Evolutionary conservation across 1,139 yeast genomes (phyloP), one percentile per base, ranked within the genome.

Genomic region (Nakaseomyces sp.): DNA sequence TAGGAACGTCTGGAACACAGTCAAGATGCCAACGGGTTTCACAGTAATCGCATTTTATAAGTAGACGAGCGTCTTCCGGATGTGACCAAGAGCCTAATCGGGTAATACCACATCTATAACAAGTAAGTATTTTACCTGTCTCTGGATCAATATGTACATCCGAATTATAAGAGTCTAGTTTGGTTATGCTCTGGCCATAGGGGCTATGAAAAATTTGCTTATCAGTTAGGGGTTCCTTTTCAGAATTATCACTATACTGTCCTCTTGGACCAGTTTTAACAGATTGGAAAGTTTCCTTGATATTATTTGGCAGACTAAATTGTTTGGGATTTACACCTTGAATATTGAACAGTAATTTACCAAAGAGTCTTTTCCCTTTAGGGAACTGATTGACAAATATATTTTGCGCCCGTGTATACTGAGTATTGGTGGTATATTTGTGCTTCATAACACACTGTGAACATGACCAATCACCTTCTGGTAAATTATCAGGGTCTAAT

Each of bases 401-500:
- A 40, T 48, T 47, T 45, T 58, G 58, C 16, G 49, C 52, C 46
- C 52, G 56, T 19, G 43, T 48, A 3, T 45, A 45, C 26, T 54
- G 51, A 7, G 57, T 47, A 13, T 48, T 51, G 17, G 43, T 56
- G 26, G 61, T 59, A 30, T 62, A 60, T 28, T 49, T 46, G 29
- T 59, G 57, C 44, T 67, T 66, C 12, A 70, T 66, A 10, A 57
- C 51, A 59, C 98, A 91, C 55, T 81, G 87, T 22, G 75, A 74
- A 65, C 98, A 91, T 52, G 74, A 78, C 97, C 97, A 91, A 54
- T 79, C 87, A 25, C 85, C 96, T 44, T 82, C 93, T 0, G 96
- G 96, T 7, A 88, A 69, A 36, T 77, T 72, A 38, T 69, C 71
- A 40, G 80, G 81, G 50, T 83, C 91, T 20, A 83, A 65, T 0